phyloP scores from a whole-genome alignment of 176 grass and related monocot species.

The Carex cristatella region DNA sequence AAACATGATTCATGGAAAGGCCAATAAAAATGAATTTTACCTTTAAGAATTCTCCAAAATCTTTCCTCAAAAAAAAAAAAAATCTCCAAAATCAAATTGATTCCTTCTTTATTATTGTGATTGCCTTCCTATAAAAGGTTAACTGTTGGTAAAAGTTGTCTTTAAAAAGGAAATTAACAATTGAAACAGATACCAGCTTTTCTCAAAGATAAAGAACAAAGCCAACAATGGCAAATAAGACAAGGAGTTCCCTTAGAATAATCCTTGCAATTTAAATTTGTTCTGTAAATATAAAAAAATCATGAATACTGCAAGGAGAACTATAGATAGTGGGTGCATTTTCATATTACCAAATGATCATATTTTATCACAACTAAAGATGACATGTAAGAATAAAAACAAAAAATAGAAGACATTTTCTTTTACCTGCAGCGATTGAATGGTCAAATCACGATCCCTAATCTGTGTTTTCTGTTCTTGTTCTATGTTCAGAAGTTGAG shows the following conservation, averaged over 20 bases:
- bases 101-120: neutral
- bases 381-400: conserved; percentile 1
- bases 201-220: neutral
- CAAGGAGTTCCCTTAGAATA: neutral
- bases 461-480: conserved; percentile 91
- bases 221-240: neutral
- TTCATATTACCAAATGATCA: neutral
- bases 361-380: conserved; percentile 13
- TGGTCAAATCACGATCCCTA: conserved; percentile 63
- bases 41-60: neutral
- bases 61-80: no score
- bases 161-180: neutral
- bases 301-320: neutral
- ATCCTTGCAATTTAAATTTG: neutral
- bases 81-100: neutral
- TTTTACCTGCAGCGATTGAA: conserved; percentile 74
- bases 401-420: conserved; percentile 7
- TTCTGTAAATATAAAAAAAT: neutral
- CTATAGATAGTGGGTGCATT: neutral
- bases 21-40: neutral
- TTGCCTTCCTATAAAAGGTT: neutral
- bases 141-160: neutral
- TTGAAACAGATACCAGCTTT: neutral
- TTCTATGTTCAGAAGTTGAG: conserved; percentile 59
- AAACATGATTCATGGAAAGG: neutral